Evolutionary conservation across 2,329 filamentous ascomycete species (phyloP).

Genomic region (Periconia sp.): DNA sequence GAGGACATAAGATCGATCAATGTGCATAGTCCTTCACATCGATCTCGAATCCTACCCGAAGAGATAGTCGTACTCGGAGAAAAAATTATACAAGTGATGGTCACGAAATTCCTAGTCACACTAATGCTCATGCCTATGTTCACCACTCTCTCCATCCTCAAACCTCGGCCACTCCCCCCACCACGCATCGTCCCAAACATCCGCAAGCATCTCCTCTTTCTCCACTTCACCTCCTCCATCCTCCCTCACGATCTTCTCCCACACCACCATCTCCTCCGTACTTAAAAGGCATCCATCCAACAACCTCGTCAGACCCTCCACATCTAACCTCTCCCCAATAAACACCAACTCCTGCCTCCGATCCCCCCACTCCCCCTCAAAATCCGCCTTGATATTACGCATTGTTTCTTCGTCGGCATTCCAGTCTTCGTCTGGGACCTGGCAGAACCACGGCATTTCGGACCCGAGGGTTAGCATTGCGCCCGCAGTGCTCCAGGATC

Average conservation of each 20-base stretch:
- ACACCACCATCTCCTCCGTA: conserved; percentile 56
- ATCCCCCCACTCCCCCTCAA: conserved; percentile 63
- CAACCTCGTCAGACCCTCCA: conserved; percentile 51
- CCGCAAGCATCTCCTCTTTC: conserved; percentile 51
- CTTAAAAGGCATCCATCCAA: conserved; percentile 65
- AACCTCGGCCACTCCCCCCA: conserved; percentile 54
- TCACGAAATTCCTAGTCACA: neutral
- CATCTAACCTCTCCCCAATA: conserved; percentile 67
- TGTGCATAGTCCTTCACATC: too few relatives aligned
- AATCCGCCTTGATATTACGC: conserved; percentile 53
- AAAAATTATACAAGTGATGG: too few relatives aligned
- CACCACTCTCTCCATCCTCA: conserved; percentile 31
- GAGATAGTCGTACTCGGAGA: too few relatives aligned
- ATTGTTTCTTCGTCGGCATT: conserved; percentile 52
- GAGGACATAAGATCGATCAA: too few relatives aligned
- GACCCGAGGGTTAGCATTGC: conserved; percentile 64
- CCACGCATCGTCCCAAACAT: conserved; percentile 62
- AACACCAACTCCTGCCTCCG: conserved; percentile 72
- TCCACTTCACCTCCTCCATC: conserved; percentile 31
- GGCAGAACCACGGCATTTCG: conserved; percentile 62
- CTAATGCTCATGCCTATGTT: conserved; percentile 18
- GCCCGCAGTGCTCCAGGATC: conserved; percentile 66
- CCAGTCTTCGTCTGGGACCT: conserved; percentile 56
- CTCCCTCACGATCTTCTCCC: conserved; percentile 44
- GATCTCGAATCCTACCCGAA: too few relatives aligned